phyloP scores from a whole-genome alignment of 768 basidiomycete species.

The Suillus placidus region DNA sequence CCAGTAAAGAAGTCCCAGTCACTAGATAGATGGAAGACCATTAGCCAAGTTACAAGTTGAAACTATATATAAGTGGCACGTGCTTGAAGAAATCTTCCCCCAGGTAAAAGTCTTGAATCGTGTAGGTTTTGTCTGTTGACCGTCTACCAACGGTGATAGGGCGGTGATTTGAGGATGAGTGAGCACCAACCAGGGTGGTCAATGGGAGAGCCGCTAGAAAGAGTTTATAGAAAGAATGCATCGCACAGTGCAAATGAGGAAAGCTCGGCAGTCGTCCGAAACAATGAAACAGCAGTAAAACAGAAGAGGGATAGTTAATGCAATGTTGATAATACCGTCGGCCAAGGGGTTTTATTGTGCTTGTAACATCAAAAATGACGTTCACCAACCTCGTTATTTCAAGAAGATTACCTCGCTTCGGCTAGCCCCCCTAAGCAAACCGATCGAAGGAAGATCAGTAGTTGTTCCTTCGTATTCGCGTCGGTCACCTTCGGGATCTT shows the following conservation, averaged over 20 bases:
- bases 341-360: neutral
- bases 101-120: slow-evolving; percentile 41
- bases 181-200: slow-evolving; percentile 40
- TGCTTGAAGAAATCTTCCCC: slow-evolving; percentile 66
- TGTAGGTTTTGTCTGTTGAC: slow-evolving; percentile 33
- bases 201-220: slow-evolving; percentile 36
- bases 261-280: neutral
- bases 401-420: neutral
- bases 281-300: neutral
- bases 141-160: slow-evolving; percentile 21
- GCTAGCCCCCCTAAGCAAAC: neutral
- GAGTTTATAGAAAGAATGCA: slow-evolving; percentile 35
- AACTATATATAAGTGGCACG: slow-evolving; percentile 19
- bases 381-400: neutral
- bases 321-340: neutral
- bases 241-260: slow-evolving; percentile 17
- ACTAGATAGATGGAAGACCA: slow-evolving; percentile 36
- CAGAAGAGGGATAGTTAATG: neutral
- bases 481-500: neutral
- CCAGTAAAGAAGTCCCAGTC: slow-evolving; percentile 68
- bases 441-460: neutral
- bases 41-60: neutral
- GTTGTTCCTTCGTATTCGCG: neutral
- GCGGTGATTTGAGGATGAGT: slow-evolving; percentile 29
- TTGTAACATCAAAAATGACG: neutral